These are phyloP conservation scores for Lepiota venenata DNA, from an alignment of 768 basidiomycete species.

Conservation along the genomic window DNA sequence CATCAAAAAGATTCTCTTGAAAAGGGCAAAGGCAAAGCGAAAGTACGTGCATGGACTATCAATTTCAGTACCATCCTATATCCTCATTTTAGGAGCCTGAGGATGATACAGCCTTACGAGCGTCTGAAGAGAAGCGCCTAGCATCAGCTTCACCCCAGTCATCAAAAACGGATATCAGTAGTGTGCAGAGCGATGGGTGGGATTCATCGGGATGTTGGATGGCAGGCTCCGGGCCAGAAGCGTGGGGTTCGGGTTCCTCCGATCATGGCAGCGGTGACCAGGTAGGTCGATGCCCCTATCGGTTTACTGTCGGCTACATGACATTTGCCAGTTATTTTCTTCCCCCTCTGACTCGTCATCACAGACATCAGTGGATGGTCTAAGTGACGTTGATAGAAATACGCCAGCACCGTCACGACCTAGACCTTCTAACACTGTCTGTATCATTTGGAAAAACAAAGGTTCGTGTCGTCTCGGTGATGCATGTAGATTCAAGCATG, in stretches of 20 bases:
- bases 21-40: background rate
- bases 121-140: background rate
- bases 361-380: background rate
- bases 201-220: conserved; percentile 2
- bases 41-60: background rate
- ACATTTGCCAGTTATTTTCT: background rate
- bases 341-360: background rate
- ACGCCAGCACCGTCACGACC: background rate
- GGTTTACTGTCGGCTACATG: background rate
- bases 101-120: background rate
- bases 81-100: background rate
- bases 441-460: background rate
- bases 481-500: conserved; percentile 3
- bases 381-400: background rate
- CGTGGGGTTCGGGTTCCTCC: conserved; percentile 5
- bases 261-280: background rate
- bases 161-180: background rate
- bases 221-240: background rate
- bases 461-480: conserved; percentile 1
- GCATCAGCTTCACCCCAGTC: background rate
- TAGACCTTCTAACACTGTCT: background rate
- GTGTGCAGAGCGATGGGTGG: background rate
- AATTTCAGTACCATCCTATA: background rate
- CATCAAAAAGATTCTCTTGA: background rate
- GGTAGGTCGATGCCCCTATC: background rate